Conservation (phyloP, 2,329 filamentous ascomycete species). For the Colletotrichum sp. region DNA sequence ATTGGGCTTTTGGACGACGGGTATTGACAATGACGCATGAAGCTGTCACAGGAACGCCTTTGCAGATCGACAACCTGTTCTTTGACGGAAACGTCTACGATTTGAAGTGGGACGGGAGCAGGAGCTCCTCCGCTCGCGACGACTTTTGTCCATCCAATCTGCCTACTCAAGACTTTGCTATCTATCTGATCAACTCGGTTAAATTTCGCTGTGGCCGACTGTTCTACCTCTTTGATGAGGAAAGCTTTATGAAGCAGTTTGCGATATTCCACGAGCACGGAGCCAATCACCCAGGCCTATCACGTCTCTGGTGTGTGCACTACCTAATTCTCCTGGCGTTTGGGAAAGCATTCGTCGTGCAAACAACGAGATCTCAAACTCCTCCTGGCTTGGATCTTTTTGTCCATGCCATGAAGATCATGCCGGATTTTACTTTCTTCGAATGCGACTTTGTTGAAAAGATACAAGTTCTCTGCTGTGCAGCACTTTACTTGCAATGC, state of each 20-base stretch:
- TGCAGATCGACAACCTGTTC: not conserved
- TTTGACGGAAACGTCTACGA: not conserved
- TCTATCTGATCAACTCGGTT: conserved; percentile 58
- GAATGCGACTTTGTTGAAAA: not conserved
- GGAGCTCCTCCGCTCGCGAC: not conserved
- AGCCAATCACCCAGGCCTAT: not conserved
- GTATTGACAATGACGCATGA: not conserved
- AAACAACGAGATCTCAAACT: not conserved
- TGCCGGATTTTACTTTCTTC: not conserved
- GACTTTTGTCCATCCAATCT: not conserved
- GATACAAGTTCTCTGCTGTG: not conserved
- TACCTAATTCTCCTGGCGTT: not conserved
- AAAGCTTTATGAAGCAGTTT: conserved; percentile 44
- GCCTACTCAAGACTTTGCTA: conserved; percentile 27
- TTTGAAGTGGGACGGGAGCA: not conserved
- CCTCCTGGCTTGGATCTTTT: not conserved
- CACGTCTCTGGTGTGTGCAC: not conserved
- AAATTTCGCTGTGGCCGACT: conserved; percentile 60
- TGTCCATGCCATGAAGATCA: not conserved
- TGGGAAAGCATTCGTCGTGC: not conserved
- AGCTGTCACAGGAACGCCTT: not conserved
- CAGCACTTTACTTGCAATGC: not conserved
- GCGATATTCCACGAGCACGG: not conserved
- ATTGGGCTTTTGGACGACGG: not conserved
- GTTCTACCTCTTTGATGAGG: conserved; percentile 58